Evolutionary conservation across 73 alveolate genomes (phyloP).

Genomic region (Stentor coeruleus): DNA sequence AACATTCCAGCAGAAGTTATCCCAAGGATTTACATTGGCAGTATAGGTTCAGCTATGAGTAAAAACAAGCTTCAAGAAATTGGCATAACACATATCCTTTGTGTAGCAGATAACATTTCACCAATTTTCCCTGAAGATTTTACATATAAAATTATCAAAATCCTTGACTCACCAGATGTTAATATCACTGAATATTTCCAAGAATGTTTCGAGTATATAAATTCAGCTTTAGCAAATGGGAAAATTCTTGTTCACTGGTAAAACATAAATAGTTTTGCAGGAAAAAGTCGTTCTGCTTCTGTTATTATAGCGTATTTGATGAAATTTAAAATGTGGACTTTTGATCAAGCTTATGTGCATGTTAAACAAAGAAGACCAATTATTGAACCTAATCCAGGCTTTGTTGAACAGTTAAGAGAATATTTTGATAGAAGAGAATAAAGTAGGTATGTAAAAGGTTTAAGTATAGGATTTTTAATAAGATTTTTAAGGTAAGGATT

Average conservation of each 20-base stretch:
- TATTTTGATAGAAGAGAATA: too few species aligned
- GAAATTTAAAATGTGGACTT: neutral
- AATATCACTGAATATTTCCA: neutral
- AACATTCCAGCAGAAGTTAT: neutral
- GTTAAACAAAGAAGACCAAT: neutral
- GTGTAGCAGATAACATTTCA: neutral
- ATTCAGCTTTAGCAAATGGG: neutral
- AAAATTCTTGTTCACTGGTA: conserved; percentile 11
- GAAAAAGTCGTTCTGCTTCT: neutral
- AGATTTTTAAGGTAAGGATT: too few species aligned
- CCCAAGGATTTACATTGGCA: neutral
- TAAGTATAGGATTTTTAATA: too few species aligned
- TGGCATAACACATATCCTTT: neutral
- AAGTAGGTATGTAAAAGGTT: too few species aligned
- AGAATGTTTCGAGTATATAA: neutral
- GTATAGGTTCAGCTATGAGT: neutral
- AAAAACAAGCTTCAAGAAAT: neutral
- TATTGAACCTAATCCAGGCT: neutral
- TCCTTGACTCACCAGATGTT: neutral
- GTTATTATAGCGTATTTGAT: neutral
- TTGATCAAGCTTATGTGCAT: neutral
- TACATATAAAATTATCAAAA: neutral
- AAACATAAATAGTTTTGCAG: neutral
- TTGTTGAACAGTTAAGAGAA: neutral
- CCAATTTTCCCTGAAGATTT: conserved; percentile 1